phyloP scores from a whole-genome alignment of 2,329 filamentous ascomycete genomes.

The Chrysosporium queenslandicum region DNA sequence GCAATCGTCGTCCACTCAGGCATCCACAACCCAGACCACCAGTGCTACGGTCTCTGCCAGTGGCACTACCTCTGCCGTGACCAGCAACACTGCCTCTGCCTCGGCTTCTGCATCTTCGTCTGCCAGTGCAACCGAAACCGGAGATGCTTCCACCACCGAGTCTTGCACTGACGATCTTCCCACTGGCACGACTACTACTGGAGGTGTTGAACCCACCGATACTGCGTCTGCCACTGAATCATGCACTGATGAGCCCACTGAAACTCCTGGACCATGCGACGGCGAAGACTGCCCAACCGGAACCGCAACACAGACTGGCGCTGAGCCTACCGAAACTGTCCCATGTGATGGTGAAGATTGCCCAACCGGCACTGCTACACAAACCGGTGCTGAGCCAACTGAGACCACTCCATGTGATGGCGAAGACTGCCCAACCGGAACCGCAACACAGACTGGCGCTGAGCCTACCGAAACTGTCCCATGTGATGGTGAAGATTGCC shows the following conservation, averaged over 20 bases:
- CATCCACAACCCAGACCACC: background rate
- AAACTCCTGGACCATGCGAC: background rate
- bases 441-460: too few species aligned
- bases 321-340: background rate
- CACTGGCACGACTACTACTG: background rate
- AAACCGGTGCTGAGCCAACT: too few species aligned
- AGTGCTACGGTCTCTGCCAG: background rate
- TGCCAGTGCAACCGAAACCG: background rate
- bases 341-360: background rate
- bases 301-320: background rate
- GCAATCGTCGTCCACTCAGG: background rate
- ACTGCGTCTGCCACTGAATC: background rate
- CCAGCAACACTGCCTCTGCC: background rate
- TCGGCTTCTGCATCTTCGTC: background rate
- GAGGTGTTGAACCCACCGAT: background rate
- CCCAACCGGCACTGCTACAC: background rate
- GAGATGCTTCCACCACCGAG: background rate
- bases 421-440: too few species aligned
- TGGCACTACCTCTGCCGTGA: background rate
- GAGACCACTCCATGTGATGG: too few species aligned
- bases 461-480: too few species aligned
- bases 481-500: too few species aligned
- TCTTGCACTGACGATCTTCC: background rate
- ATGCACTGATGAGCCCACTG: background rate
- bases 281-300: slow-evolving; percentile 3